Base-by-base conservation (phyloP, 2,329 filamentous ascomycete genomes). In the Remersonia thermophila region DNA sequence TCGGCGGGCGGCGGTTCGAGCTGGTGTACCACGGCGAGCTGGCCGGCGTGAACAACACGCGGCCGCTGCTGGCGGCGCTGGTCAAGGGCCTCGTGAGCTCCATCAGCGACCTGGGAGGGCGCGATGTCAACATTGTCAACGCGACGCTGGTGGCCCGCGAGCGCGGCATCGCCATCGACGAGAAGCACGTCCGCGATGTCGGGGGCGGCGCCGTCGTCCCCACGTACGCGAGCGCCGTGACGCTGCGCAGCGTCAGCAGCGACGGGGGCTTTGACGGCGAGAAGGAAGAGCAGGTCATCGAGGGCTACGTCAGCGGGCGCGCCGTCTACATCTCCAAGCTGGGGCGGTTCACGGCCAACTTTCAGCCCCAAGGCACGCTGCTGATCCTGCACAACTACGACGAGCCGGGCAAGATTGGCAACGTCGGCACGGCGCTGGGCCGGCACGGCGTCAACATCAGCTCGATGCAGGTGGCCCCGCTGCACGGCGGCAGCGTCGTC, bases 381-480 rank as follows among this genome's bases (percentile, higher is more conserved):
- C 63, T 87, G n/a, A 79, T 89, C 40, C 71, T 84, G 49, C 73
- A 84, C 51, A 89, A 89, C 59, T 86, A 83, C 50, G 83, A 91
- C 51, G 70, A 77, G 44, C 81, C 81, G 0, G 83, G 83, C 9
- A 87, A 86, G 64, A 89, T 91, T 53, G 83, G 83, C 2, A 74
- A 76, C 27, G 83, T 91, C 3, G 83, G 83, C 1, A 77, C 68
- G 39, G 67, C 77, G 35, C 60, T 89, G 17, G 83, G 83, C 0
- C 67, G 66, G 27, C 71, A 80, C 27, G 75, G 73, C 0, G 75
- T 91, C 35, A 91, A 91, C 51, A 84, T 89, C 54, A 71, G 71
- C 31, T 86, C 79, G 53, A 91, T 89, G 83, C 77, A 73, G 51
- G 83, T 87, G 2, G 71, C 69, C 3, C 63, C 65, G 12, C 54